Percentiles rank a stretch among this genome's conserved stretches.
phyloP scores from a whole-genome alignment of 75 land plant genomes.

The Pinus tabuliformis region DNA sequence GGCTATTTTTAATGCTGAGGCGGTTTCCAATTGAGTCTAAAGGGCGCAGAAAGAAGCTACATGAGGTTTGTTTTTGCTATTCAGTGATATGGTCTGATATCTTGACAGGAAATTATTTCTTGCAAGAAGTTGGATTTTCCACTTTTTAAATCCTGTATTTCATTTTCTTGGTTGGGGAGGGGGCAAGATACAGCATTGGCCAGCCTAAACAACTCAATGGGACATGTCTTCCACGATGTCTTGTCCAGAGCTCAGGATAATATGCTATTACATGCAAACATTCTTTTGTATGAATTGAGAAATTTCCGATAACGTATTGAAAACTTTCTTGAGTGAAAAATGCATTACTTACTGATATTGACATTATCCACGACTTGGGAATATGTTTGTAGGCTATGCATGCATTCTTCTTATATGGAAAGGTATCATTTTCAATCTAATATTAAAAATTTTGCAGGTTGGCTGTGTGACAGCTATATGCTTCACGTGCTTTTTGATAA shows the following conservation, averaged over 20 bases:
- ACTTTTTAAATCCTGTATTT: no score
- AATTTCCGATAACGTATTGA: neutral
- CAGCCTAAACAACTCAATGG: no score
- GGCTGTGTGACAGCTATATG: constrained; percentile 86
- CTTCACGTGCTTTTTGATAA: constrained; percentile 65
- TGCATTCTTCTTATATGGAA: neutral
- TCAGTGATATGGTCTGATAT: neutral
- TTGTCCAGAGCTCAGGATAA: no score
- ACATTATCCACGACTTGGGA: neutral
- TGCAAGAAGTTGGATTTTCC: neutral
- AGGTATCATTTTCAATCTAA: neutral
- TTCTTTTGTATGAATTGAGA: no score
- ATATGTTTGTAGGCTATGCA: neutral
- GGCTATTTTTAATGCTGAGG: constrained; percentile 91
- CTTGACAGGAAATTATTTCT: neutral
- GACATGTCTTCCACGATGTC: no score
- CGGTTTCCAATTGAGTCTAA: constrained; percentile 97
- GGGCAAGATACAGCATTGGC: no score
- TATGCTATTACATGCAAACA: no score
- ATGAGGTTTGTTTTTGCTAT: constrained; percentile 60
- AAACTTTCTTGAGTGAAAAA: neutral
- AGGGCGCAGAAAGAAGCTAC: constrained; percentile 92
- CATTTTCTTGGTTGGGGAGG: no score
- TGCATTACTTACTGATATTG: neutral
- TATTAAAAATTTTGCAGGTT: constrained; percentile 39